A percentile compares a stretch with the other conserved stretches of the same genome.
These are phyloP conservation scores for Leccinum sublutescens DNA, from an alignment of 768 basidiomycete species.

Conservation along the genomic window DNA sequence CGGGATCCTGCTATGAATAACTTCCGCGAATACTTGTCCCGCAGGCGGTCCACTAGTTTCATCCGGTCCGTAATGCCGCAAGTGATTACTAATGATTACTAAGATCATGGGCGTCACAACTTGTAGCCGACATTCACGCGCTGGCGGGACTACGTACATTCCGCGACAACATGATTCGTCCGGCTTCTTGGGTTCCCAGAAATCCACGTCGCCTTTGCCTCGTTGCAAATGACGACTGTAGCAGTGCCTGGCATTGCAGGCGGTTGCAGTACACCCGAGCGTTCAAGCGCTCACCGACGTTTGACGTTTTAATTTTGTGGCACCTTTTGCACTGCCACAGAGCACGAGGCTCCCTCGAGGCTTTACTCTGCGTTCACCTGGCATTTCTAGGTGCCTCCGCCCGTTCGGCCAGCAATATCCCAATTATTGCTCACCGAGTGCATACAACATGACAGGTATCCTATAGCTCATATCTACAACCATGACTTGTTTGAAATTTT, in stretches of 20 bases:
- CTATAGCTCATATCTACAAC: slow-evolving; percentile 2
- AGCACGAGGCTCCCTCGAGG: slow-evolving; percentile 29
- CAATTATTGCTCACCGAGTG: neutral
- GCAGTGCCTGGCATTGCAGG: slow-evolving; percentile 13
- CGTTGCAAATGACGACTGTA: slow-evolving; percentile 12
- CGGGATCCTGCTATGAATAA: neutral
- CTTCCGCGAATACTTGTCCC: neutral
- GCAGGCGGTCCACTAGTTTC: too few species aligned
- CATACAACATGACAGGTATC: slow-evolving; percentile 3
- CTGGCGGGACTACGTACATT: neutral
- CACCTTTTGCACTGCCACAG: slow-evolving; percentile 22
- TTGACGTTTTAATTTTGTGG: neutral
- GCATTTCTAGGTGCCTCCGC: neutral
- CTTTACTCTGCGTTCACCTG: slow-evolving; percentile 2
- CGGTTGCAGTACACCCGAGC: slow-evolving; percentile 8
- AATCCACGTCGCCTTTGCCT: slow-evolving; percentile 20
- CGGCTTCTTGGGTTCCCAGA: slow-evolving; percentile 2
- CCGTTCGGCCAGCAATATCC: neutral
- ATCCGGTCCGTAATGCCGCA: neutral
- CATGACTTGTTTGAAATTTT: neutral
- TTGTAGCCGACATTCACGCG: neutral
- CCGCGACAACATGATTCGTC: neutral
- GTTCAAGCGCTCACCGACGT: slow-evolving; percentile 4
- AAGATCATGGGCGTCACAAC: neutral
- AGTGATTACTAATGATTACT: neutral